Percentiles rank a stretch among this genome's conserved stretches.
phyloP scores from a whole-genome alignment of 176 grass and related monocot genomes.

The Triticum turgidum region DNA sequence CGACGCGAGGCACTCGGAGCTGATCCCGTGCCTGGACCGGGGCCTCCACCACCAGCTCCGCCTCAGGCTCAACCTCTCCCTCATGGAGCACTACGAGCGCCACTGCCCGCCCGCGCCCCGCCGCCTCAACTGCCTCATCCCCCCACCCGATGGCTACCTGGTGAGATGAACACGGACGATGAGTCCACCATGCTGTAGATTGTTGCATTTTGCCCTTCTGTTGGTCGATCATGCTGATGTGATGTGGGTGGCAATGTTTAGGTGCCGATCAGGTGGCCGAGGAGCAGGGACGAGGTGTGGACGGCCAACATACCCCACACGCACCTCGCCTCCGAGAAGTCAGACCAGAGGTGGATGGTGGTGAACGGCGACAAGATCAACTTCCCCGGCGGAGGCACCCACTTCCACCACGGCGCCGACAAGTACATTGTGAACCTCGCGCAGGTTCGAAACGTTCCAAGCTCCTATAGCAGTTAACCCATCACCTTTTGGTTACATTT shows the following conservation, averaged over 20 bases:
- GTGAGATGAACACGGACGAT: constrained; percentile 18
- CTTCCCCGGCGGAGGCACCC: constrained; percentile 77
- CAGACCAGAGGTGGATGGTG: constrained; percentile 84
- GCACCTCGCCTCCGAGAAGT: constrained; percentile 71
- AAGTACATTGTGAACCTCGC: constrained; percentile 75
- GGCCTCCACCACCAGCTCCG: constrained; percentile 61
- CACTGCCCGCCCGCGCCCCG: constrained; percentile 57
- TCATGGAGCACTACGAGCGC: constrained; percentile 89
- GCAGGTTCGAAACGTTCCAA: constrained; percentile 36
- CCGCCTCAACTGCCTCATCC: constrained; percentile 79
- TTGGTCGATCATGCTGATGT: not conserved
- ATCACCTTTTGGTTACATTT: not conserved
- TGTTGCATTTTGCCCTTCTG: too few relatives aligned
- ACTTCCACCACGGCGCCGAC: constrained; percentile 72
- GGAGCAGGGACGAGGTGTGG: constrained; percentile 73
- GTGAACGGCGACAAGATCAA: constrained; percentile 75
- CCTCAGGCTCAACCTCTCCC: constrained; percentile 62
- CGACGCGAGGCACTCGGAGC: constrained; percentile 58
- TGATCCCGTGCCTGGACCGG: constrained; percentile 79
- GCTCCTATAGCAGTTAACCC: not conserved
- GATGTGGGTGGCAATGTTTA: not conserved
- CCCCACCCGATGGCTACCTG: constrained; percentile 60
- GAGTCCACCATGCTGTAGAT: too few relatives aligned
- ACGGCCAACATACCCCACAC: constrained; percentile 77
- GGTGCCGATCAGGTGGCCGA: constrained; percentile 72